Base-by-base conservation (phyloP, 148 eudicot species). In the Polygonum maritimum region DNA sequence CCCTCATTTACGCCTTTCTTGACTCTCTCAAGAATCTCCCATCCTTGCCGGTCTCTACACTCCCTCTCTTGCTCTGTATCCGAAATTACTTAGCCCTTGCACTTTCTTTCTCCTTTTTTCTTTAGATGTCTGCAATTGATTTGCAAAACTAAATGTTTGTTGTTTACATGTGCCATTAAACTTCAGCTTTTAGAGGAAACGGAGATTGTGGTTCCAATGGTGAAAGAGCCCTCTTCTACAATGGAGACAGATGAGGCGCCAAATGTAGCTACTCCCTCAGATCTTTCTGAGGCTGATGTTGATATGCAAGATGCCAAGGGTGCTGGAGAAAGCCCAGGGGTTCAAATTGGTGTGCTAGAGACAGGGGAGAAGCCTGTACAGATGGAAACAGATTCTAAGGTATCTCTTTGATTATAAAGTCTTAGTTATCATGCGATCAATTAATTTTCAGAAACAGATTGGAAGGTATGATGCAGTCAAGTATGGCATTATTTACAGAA, bases 301-400 rank as follows among this genome's bases (percentile, higher is more conserved):
- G 89, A 89, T 69, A 92, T 94, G 97, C 89, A 92, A 80, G 97
- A 94, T 84, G 89, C 94, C 12, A 91, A 85, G 77, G 83, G 78
- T 75, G 71, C 77, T 76, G 62, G 82, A 14, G 90, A 87, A 44
- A 79, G 70, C 36, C 74, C 84, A 67, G 89, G 82, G 13, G 84
- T 82, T 58, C 96, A 88, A 75, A 94, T 92, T 85, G 96, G 96
- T 84, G 88, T 76, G 26, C 89, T 89, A 36, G 92, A 85, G 70
- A 81, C 94, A 1, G 89, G 87, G 48, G 98, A 88, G 18, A 84
- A 83, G 82, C 83, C 94, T 60, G 88, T 72, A 71, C 90, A 89
- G 80, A 90, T 92, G 97, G 97, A 92, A 52, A 90, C 97, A 10
- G 98, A 94, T 78, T 52, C 84, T 38, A 94, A 94, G 97, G 98